A percentile compares a stretch with the other conserved stretches of the same genome.
phyloP scores from a whole-genome alignment of 306 rosid species.

The Trifolium dubium region DNA sequence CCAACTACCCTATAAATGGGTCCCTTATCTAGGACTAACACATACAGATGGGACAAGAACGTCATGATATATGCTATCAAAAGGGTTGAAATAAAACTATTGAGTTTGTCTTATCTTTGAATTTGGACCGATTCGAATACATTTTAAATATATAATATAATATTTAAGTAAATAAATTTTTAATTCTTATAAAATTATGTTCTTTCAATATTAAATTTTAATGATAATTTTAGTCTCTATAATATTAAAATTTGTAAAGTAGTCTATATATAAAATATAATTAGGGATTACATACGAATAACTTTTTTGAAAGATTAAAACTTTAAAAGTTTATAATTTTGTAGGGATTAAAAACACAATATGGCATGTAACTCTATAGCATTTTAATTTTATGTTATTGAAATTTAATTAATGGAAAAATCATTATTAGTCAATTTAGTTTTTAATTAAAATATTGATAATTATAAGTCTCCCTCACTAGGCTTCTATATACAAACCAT shows the following conservation, averaged over 20 bases:
- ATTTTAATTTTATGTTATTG: too few species aligned
- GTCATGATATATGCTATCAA: slow-evolving; percentile 37
- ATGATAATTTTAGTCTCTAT: too few species aligned
- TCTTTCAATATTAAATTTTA: too few species aligned
- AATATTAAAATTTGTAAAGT: neutral
- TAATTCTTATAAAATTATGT: neutral
- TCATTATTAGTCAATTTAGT: slow-evolving; percentile 2
- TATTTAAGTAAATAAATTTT: neutral
- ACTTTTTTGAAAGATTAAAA: too few species aligned
- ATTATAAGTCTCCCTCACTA: slow-evolving; percentile 42
- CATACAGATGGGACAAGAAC: slow-evolving; percentile 11
- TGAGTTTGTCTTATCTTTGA: slow-evolving; percentile 45
- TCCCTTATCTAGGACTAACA: slow-evolving; percentile 26
- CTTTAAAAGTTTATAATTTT: too few species aligned
- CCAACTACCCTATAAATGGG: slow-evolving; percentile 50
- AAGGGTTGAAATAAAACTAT: slow-evolving; percentile 48
- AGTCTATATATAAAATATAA: too few species aligned
- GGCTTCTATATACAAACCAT: slow-evolving; percentile 42
- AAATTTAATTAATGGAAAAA: slow-evolving; percentile 25
- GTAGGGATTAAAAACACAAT: too few species aligned
- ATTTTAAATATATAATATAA: neutral
- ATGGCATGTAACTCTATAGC: too few species aligned
- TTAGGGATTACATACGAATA: too few species aligned
- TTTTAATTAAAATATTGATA: slow-evolving; percentile 31
- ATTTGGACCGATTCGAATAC: slow-evolving; percentile 48